Conservation (phyloP, 2,329 filamentous ascomycete genomes). For the Epicoccum sorghinum region DNA sequence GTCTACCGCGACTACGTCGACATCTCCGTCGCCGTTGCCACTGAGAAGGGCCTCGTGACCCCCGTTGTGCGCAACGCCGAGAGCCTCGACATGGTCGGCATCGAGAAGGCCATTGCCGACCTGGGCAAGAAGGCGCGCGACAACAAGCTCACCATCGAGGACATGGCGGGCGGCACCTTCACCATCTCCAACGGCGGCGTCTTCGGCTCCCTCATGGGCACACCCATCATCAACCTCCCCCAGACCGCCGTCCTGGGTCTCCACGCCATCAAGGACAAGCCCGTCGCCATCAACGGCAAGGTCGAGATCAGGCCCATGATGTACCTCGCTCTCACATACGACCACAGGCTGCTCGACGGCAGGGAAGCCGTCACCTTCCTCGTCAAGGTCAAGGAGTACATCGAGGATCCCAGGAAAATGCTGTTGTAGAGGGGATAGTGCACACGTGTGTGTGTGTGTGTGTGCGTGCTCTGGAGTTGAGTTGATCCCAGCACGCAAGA, state of each 20-base stretch:
- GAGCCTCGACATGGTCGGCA: conserved; percentile 81
- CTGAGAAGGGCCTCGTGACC: conserved; percentile 95
- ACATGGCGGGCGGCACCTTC: conserved; percentile 98
- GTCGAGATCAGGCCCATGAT: conserved; percentile 98
- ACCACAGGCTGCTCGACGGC: conserved; percentile 93
- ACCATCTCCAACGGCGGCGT: conserved; percentile 98
- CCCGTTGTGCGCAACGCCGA: conserved; percentile 95
- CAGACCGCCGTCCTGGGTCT: conserved; percentile 90
- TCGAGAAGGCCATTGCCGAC: conserved; percentile 90
- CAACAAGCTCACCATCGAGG: conserved; percentile 96
- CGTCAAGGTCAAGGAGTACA: conserved; percentile 96
- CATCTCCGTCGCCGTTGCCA: conserved; percentile 95
- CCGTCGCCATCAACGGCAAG: conserved; percentile 89
- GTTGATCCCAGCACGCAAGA: too few relatives aligned
- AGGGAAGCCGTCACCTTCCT: conserved; percentile 96
- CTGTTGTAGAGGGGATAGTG: conserved; percentile 58
- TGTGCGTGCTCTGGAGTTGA: background rate
- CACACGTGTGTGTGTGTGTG: background rate
- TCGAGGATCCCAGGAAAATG: conserved; percentile 95
- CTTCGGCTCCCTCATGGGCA: conserved; percentile 96
- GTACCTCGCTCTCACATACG: conserved; percentile 97
- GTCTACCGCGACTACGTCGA: conserved; percentile 99
- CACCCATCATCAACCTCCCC: conserved; percentile 96
- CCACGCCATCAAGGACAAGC: conserved; percentile 94
- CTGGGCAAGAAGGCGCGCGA: conserved; percentile 97